Evolutionary conservation across 75 land plant genomes (phyloP).

Genomic region (Sequoiadendron giganteum): DNA sequence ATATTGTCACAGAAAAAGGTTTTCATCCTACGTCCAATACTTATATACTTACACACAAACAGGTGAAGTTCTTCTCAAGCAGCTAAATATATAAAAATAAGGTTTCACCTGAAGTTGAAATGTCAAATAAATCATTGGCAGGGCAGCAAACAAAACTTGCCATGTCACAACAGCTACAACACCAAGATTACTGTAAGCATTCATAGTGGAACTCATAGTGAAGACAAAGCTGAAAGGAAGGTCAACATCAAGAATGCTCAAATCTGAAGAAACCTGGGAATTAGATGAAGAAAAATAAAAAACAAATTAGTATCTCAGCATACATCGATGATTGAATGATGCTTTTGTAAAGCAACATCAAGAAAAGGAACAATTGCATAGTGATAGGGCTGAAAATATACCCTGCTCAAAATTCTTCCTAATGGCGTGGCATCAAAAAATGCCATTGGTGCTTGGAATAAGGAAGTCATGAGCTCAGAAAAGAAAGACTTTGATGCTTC

Average conservation of each 20-base stretch:
- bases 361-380: not conserved
- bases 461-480: constrained; percentile 39
- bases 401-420: constrained; percentile 86
- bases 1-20: not conserved
- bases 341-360: too few relatives aligned
- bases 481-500: constrained; percentile 62
- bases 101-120: constrained; percentile 32
- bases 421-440: constrained; percentile 90
- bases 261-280: constrained; percentile 33
- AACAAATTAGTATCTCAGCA: not conserved
- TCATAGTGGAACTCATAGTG: constrained; percentile 6
- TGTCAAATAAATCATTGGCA: constrained; percentile 26
- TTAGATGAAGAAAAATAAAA: not conserved
- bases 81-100: not conserved
- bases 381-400: constrained; percentile 25
- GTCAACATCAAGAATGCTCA: constrained; percentile 34
- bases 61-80: not conserved
- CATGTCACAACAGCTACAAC: constrained; percentile 40
- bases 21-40: not conserved
- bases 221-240: constrained; percentile 23
- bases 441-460: constrained; percentile 88
- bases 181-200: constrained; percentile 19
- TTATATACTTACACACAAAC: not conserved
- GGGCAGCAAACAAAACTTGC: constrained; percentile 32
- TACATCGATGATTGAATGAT: not conserved